Evolutionary conservation across 2,329 filamentous ascomycete species (phyloP).

Genomic region (Paradendryphiella salina): DNA sequence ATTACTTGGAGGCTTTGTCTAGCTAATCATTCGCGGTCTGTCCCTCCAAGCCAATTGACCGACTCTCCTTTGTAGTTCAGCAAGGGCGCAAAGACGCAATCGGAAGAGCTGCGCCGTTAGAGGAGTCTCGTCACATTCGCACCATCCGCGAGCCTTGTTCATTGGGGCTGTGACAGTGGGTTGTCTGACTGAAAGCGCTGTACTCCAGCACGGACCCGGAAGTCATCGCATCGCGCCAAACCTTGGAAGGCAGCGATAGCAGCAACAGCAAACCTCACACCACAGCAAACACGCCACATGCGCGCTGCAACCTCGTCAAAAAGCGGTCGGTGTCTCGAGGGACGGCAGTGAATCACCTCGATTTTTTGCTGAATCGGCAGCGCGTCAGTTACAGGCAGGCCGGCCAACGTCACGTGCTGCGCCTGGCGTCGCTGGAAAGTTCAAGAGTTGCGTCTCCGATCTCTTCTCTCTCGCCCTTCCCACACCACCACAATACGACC

Average conservation of each 20-base stretch:
- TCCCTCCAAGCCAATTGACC: constrained; percentile 16
- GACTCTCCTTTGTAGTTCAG: constrained; percentile 5
- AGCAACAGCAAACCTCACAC: constrained; percentile 27
- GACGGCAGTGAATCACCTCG: constrained; percentile 24
- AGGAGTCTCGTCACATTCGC: constrained; percentile 1
- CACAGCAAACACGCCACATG: constrained; percentile 23
- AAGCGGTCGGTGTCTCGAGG: constrained; percentile 12
- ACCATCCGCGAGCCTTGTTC: constrained; percentile 2
- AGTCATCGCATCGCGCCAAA: constrained; percentile 33
- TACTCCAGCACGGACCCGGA: constrained; percentile 30
- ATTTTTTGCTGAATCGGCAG: constrained; percentile 21
- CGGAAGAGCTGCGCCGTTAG: constrained; percentile 6
- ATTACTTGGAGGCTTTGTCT: constrained; percentile 14
- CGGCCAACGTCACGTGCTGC: constrained; percentile 25
- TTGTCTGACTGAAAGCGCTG: constrained; percentile 19
- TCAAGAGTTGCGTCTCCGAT: constrained; percentile 25
- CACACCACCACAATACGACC: constrained; percentile 36
- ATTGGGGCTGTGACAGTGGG: constrained; percentile 5
- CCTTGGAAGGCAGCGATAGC: constrained; percentile 30
- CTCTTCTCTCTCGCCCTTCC: constrained; percentile 30
- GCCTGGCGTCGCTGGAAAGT: constrained; percentile 24
- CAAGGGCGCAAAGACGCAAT: constrained; percentile 11
- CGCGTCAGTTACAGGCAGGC: constrained; percentile 17
- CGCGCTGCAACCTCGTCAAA: constrained; percentile 29
- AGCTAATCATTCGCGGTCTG: constrained; percentile 20